These are phyloP conservation scores for Lantana camara DNA, from an alignment of 257 asterid genomes.

Conservation along the genomic window DNA sequence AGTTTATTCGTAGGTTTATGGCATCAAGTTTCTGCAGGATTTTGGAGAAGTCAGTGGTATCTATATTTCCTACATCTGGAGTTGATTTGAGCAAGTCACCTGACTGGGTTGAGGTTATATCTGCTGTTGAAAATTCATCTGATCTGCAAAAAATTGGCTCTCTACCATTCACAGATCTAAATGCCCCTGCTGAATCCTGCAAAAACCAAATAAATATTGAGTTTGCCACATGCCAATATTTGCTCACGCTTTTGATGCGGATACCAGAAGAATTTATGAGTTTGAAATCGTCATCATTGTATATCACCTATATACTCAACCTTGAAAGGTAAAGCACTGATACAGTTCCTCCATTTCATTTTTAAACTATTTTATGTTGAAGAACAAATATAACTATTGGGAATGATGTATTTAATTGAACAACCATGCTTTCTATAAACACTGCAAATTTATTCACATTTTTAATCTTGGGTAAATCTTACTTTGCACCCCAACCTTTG, in stretches of 20 bases:
- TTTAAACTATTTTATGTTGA: constrained; percentile 19
- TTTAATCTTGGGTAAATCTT: too few species aligned
- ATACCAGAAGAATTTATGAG: constrained; percentile 77
- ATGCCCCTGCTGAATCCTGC: constrained; percentile 39
- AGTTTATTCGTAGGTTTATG: constrained; percentile 84
- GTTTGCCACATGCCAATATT: constrained; percentile 49
- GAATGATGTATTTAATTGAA: constrained; percentile 13
- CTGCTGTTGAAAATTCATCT: constrained; percentile 42
- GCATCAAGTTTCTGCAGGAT: constrained; percentile 65
- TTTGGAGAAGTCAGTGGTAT: constrained; percentile 58
- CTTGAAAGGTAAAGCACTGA: constrained; percentile 65
- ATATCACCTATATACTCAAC: constrained; percentile 74
- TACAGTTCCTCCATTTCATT: constrained; percentile 20
- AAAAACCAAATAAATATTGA: constrained; percentile 37
- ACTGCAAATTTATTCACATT: constrained; percentile 11
- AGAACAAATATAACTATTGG: constrained; percentile 12
- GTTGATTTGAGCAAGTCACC: constrained; percentile 58
- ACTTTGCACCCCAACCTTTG: too few species aligned
- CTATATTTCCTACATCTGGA: constrained; percentile 50
- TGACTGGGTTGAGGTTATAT: constrained; percentile 58
- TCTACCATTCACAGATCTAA: constrained; percentile 30
- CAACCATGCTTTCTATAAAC: not conserved
- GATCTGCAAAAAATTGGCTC: constrained; percentile 29
- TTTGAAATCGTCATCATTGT: constrained; percentile 55
- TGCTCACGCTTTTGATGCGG: constrained; percentile 65